These are phyloP conservation scores for Decorospora gaudefroyi DNA, from an alignment of 2,329 filamentous ascomycete species.

Conservation along the genomic window DNA sequence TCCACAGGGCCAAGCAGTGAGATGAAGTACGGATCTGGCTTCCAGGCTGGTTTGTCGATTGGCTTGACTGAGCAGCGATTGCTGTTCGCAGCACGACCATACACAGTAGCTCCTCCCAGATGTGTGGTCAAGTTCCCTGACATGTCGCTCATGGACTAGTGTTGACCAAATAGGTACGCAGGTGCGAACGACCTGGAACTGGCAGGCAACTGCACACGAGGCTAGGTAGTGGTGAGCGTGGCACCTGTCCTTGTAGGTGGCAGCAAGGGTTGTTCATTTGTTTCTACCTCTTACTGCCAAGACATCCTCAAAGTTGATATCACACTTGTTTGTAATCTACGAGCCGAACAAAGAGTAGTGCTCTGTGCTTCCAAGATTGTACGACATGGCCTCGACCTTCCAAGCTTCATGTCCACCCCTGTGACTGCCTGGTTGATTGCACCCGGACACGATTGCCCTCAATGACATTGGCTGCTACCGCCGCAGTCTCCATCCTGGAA, in stretches of 20 bases:
- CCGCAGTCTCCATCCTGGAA: background rate
- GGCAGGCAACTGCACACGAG: background rate
- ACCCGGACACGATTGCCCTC: background rate
- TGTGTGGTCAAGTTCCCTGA: no score
- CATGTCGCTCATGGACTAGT: slow-evolving; percentile 1
- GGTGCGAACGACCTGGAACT: background rate
- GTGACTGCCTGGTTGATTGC: background rate
- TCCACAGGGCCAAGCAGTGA: no score
- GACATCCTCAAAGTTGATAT: no score
- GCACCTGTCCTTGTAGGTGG: background rate
- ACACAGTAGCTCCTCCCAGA: no score
- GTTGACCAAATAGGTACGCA: background rate
- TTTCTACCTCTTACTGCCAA: no score
- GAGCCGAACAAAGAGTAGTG: background rate
- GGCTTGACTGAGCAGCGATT: no score
- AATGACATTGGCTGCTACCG: background rate
- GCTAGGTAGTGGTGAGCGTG: background rate
- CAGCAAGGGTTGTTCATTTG: no score
- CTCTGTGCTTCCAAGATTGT: background rate
- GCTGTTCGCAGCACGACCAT: no score
- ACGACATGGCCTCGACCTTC: background rate
- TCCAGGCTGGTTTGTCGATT: no score
- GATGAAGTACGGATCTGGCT: no score
- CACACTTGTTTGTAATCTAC: no score
- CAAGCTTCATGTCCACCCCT: background rate